Conservation (phyloP, 805 yeast genomes). For the Suhomyces faveliae region DNA sequence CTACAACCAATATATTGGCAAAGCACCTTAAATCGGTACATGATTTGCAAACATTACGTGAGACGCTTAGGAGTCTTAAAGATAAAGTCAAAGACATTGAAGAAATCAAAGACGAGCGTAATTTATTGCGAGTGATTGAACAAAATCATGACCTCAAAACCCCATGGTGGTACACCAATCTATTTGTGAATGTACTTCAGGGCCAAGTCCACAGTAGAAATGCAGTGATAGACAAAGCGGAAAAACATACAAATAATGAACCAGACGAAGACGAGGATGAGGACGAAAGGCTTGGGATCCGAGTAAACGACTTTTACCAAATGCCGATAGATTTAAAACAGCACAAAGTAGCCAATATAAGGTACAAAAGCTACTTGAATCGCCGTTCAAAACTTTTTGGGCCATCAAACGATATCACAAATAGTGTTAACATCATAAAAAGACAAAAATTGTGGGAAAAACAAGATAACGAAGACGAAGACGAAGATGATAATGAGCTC, state of each 20-base stretch:
- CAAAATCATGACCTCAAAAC: slow-evolving; percentile 32
- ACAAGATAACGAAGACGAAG: slow-evolving; percentile 5
- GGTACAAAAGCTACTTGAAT: slow-evolving; percentile 25
- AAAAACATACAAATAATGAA: not conserved
- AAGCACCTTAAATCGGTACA: slow-evolving; percentile 65
- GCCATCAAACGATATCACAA: slow-evolving; percentile 1
- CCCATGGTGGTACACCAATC: slow-evolving; percentile 44
- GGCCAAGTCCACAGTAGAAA: slow-evolving; percentile 8
- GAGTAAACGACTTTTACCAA: slow-evolving; percentile 18
- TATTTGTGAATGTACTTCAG: slow-evolving; percentile 25
- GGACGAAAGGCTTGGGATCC: slow-evolving; percentile 6
- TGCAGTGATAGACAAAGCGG: not conserved
- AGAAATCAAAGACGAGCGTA: slow-evolving; percentile 23
- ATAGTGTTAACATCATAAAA: slow-evolving; percentile 7
- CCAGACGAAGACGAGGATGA: not conserved
- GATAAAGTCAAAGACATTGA: slow-evolving; percentile 23
- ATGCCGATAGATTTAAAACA: slow-evolving; percentile 35
- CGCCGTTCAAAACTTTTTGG: not conserved
- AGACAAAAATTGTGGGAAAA: slow-evolving; percentile 7
- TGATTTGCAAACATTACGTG: slow-evolving; percentile 43
- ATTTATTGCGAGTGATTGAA: slow-evolving; percentile 24
- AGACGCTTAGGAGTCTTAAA: slow-evolving; percentile 17
- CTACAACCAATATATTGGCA: slow-evolving; percentile 60
- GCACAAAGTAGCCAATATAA: slow-evolving; percentile 29
- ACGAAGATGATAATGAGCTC: slow-evolving; percentile 5